These are phyloP conservation scores for Debaryomyces fabryi DNA, from an alignment of 1,139 yeast genomes.

Conservation along the genomic window DNA sequence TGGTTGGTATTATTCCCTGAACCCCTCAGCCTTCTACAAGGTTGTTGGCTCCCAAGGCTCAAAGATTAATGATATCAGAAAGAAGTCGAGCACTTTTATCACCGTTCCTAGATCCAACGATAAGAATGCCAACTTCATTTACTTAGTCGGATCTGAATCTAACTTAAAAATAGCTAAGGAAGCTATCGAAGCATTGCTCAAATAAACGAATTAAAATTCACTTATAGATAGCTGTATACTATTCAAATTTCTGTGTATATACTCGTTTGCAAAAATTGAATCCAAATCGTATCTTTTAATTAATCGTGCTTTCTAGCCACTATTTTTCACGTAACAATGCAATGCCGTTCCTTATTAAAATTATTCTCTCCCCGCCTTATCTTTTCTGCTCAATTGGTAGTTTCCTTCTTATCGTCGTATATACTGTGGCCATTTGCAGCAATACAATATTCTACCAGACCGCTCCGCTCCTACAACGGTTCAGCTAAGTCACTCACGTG, in stretches of 20 bases:
- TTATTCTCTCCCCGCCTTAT: not conserved
- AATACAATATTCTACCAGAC: not conserved
- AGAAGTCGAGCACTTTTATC: constrained; percentile 58
- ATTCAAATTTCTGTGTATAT: not conserved
- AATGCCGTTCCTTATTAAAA: not conserved
- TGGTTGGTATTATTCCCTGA: constrained; percentile 44
- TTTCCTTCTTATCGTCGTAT: not conserved
- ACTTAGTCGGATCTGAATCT: constrained; percentile 38
- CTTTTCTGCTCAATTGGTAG: not conserved
- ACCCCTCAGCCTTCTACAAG: constrained; percentile 49
- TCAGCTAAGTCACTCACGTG: not conserved
- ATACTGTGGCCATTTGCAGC: constrained; percentile 1
- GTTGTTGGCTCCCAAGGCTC: constrained; percentile 81
- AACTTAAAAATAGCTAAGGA: constrained; percentile 32
- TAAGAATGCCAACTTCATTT: constrained; percentile 33
- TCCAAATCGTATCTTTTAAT: not conserved
- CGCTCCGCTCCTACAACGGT: not conserved
- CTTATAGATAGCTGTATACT: not conserved
- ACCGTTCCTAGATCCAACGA: constrained; percentile 65
- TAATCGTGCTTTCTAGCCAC: not conserved
- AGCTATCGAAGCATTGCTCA: constrained; percentile 26
- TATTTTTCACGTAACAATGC: not conserved
- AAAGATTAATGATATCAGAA: constrained; percentile 64
- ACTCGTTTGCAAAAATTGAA: not conserved
- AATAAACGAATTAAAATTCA: not conserved